Base-by-base conservation (phyloP, 1,284 basidiomycete species). In the Mixia osmundae region DNA sequence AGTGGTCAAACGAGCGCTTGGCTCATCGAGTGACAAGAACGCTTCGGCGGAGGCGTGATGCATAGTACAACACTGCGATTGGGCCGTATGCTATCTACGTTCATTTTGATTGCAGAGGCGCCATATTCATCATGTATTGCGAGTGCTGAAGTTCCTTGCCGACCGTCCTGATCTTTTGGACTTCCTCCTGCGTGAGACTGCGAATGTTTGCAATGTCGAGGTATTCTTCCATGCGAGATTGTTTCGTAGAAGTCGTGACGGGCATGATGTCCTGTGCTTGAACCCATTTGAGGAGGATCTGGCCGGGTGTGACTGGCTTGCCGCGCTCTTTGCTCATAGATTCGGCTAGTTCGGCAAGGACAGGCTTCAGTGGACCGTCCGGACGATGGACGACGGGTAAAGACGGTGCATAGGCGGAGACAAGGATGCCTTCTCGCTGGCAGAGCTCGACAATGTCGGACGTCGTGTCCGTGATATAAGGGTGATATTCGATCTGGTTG, bases 211-310 rank as follows among this genome's bases (percentile, higher is more conserved):
- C n/a, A n/a, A n/a, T n/a, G n/a, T n/a, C n/a, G n/a, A n/a, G n/a
- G n/a, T n/a, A n/a, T n/a, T n/a, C n/a, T n/a, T n/a, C n/a, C n/a
- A 82, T 63, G 22, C 75, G 65, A 27, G 63, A 63, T 16, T 57
- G 60, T 54, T 80, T 78, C 14, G 67, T 64, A n/a, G 70, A 70
- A 2, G 78, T 76, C 70, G 75, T 76, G 35, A 83, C 68, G 24
- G 71, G 64, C 9, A 57, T 50, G n/a, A 65, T 58, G 23, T 60
- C 64, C 48, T 67, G 68, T 35, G 67, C 63, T 29, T 66, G 46
- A 11, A 68, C 49, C 71, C 71, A 76, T 45, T 71, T 68, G 18
- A 62, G 54, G 30, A 76, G 56, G 7, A 71, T 65, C 40, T 70
- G 65, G 2, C 64, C 59, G 8, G 57, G 49, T 19, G 68, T 65